Base-by-base conservation (phyloP, 164 flowering plant genomes). In the Vitis rupestris region DNA sequence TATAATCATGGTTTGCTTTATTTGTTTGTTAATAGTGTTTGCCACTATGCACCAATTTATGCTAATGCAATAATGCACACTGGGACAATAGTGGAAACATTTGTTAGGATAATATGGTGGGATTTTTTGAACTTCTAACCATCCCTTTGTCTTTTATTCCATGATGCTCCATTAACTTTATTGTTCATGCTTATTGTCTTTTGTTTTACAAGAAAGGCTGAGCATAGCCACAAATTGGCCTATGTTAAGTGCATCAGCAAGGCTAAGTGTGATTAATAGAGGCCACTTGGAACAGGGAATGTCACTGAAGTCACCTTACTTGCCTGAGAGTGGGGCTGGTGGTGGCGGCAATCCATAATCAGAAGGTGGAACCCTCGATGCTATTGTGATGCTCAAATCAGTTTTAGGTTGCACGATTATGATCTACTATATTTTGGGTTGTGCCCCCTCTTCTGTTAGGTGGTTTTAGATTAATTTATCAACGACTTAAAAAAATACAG, bases 61-160 rank as follows among this genome's bases (percentile, higher is more conserved):
- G 90, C 97, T 49, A 93, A 93, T 85, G 98, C 98, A 13, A 86
- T 93, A 70, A 93, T 93, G 98, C 98, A 93, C 78, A 97, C 98
- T 59, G 95, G 98, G 76, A 93, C 98, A 3, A 93, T 97, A 12
- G 98, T 93, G 52, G 98, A 93, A 72, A 93, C 98, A 11, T 93
- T 93, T 76, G 87, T 93, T 7, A 82, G 78, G 98, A 93, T 75
- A 91, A 93, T 73, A 80, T 93, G 88, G 98, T 93, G 63, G 75
- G 63, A 71, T 3, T 27, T 19, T 19, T 54, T n/a, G 44, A 31
- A 31, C 44, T 31, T 6, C 44, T 31, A 31, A 31, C 6, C 44
- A 3, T 31, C 70, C 55, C 72, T 54, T 15, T 9, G 17, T 30
- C 23, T 62, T 30, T 8, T 50, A 47, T 29, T 67, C 9, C 23